Percentiles rank a stretch among this genome's conserved stretches.
These are phyloP conservation scores for Coniochaeta pulveracea DNA, from an alignment of 2,329 filamentous ascomycete genomes.

Conservation along the genomic window DNA sequence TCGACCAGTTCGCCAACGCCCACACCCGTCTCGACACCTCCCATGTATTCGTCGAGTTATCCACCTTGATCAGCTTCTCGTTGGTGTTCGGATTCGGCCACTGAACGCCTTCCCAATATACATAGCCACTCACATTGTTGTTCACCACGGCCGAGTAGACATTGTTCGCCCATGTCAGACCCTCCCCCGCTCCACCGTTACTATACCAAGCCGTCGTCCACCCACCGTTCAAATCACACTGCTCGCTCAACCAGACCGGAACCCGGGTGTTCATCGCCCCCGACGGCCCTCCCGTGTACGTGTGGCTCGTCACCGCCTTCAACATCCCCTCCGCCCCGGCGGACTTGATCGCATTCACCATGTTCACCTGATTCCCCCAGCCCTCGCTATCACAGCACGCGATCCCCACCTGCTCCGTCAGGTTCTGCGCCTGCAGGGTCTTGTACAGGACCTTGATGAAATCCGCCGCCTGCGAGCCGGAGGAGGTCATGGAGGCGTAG, in stretches of 20 bases:
- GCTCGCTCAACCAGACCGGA: conserved; percentile 41
- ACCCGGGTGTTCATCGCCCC: conserved; percentile 26
- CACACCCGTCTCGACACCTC: conserved; percentile 23
- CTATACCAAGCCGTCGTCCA: conserved; percentile 34
- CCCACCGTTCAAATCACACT: conserved; percentile 30
- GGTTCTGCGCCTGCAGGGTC: conserved; percentile 20
- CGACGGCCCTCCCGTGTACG: conserved; percentile 26
- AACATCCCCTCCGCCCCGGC: conserved; percentile 20
- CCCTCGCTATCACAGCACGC: conserved; percentile 27
- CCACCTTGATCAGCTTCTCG: conserved; percentile 20
- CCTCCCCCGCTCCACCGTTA: conserved; percentile 34
- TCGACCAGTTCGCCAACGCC: conserved; percentile 28
- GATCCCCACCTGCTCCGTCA: conserved; percentile 19
- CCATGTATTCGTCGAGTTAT: conserved; percentile 19
- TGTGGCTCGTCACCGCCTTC: conserved; percentile 25
- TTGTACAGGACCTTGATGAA: conserved; percentile 37
- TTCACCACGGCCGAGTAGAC: conserved; percentile 36
- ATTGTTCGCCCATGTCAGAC: conserved; percentile 43
- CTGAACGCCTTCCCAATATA: conserved; percentile 41
- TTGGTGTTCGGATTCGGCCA: conserved; percentile 21
- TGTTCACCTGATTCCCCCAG: conserved; percentile 24
- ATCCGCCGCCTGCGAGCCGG: conserved; percentile 60
- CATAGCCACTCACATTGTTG: conserved; percentile 36
- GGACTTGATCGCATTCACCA: conserved; percentile 23
- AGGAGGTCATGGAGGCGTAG: conserved; percentile 45